phyloP scores from a whole-genome alignment of 768 basidiomycete genomes.

The Rhizopogon vinicolor region DNA sequence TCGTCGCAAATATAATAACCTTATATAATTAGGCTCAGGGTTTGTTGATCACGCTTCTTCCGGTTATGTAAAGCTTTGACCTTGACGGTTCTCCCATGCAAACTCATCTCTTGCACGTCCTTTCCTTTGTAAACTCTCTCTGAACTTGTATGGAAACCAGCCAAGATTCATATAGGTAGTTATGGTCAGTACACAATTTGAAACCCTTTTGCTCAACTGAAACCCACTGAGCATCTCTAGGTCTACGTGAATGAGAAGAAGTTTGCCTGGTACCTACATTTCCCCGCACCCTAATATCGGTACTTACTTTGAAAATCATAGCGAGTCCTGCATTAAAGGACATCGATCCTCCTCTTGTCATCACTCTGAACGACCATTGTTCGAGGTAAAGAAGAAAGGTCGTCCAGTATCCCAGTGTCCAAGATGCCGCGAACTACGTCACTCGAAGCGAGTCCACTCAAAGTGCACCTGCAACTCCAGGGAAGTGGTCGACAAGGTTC shows the following conservation, averaged over 20 bases:
- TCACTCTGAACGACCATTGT: constrained; percentile 85
- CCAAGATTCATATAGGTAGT: not conserved
- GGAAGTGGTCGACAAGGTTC: constrained; percentile 26
- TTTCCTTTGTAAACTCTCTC: not conserved
- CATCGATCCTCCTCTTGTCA: constrained; percentile 87
- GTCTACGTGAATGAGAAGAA: constrained; percentile 74
- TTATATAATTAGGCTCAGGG: too few relatives aligned
- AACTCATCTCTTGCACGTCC: not conserved
- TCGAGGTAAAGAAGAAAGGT: constrained; percentile 92
- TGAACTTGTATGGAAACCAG: not conserved
- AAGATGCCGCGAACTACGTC: constrained; percentile 77
- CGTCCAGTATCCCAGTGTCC: constrained; percentile 88
- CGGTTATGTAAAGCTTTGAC: too few relatives aligned
- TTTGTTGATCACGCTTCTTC: too few relatives aligned
- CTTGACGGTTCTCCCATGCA: too few relatives aligned
- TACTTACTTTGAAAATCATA: constrained; percentile 26
- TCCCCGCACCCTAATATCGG: not conserved
- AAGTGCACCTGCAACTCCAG: constrained; percentile 68
- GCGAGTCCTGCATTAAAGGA: constrained; percentile 92
- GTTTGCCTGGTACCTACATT: constrained; percentile 59
- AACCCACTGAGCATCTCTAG: constrained; percentile 22
- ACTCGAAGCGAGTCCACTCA: constrained; percentile 76
- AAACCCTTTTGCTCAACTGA: not conserved
- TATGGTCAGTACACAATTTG: constrained; percentile 16
- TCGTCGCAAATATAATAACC: too few relatives aligned